Conservation (phyloP, 1,139 yeast species). For the Pichia sp. region DNA sequence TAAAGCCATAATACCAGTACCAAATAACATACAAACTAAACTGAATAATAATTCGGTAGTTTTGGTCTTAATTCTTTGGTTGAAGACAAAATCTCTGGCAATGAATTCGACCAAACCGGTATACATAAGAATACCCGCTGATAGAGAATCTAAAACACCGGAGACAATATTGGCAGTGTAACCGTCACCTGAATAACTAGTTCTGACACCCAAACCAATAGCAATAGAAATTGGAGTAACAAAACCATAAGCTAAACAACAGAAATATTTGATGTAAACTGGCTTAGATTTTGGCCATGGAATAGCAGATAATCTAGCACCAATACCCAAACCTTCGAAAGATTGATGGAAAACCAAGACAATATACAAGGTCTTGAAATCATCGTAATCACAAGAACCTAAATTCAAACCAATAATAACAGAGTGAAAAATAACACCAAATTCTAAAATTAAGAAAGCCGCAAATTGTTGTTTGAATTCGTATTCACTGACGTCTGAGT, state of each 20-base stretch:
- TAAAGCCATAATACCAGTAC: constrained; percentile 80
- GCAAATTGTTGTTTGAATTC: constrained; percentile 18
- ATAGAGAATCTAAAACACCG: constrained; percentile 76
- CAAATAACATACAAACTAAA: constrained; percentile 40
- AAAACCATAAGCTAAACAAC: constrained; percentile 40
- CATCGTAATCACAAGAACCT: constrained; percentile 50
- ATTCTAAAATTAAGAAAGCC: constrained; percentile 39
- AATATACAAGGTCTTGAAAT: constrained; percentile 66
- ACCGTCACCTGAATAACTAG: constrained; percentile 47
- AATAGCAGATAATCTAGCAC: constrained; percentile 72
- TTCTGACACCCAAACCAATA: constrained; percentile 78
- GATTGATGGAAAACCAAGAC: constrained; percentile 86
- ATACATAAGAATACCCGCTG: constrained; percentile 79
- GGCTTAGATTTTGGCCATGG: constrained; percentile 47
- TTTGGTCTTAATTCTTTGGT: constrained; percentile 34
- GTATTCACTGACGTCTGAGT: constrained; percentile 33
- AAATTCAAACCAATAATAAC: constrained; percentile 46
- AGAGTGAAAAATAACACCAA: constrained; percentile 50
- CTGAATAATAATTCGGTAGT: constrained; percentile 30
- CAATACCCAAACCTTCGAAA: constrained; percentile 90
- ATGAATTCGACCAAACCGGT: constrained; percentile 82
- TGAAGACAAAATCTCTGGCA: constrained; percentile 78
- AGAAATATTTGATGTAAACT: constrained; percentile 12
- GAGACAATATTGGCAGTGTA: constrained; percentile 59
- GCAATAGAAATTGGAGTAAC: constrained; percentile 83